Evolutionary conservation across 192 early-diverging fungal species (phyloP).

Genomic region (Phlyctochytrium planicorne): DNA sequence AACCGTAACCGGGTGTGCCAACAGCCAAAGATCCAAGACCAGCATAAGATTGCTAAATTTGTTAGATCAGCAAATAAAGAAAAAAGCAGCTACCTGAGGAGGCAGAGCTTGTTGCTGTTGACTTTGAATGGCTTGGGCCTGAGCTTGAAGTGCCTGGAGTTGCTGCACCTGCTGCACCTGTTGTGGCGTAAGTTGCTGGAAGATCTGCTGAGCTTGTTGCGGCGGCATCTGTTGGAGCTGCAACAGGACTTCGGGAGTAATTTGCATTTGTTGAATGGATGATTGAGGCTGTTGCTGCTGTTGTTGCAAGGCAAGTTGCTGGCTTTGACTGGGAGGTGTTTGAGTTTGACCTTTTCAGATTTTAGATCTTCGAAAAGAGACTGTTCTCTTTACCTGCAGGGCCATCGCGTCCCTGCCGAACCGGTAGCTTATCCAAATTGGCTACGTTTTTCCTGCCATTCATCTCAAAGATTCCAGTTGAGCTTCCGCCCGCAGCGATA

Average conservation of each 20-base stretch:
- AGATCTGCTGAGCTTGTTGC: conserved; percentile 20
- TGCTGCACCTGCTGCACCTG: conserved; percentile 34
- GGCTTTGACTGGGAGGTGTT: conserved; percentile 34
- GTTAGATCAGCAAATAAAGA: neutral
- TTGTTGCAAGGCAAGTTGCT: conserved; percentile 42
- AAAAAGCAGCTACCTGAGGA: neutral
- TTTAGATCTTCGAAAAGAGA: neutral
- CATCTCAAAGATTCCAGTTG: conserved; percentile 23
- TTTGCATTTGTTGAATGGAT: conserved; percentile 25
- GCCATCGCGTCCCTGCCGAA: conserved; percentile 17
- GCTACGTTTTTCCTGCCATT: conserved; percentile 50
- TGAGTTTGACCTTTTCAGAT: conserved; percentile 16
- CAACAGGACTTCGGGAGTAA: conserved; percentile 32
- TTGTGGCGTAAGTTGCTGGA: conserved; percentile 39
- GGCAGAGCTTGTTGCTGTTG: conserved; percentile 11
- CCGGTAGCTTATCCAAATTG: conserved; percentile 34
- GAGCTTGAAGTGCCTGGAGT: conserved; percentile 10
- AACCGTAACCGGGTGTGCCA: neutral
- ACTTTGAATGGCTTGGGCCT: conserved; percentile 5
- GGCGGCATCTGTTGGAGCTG: conserved; percentile 19
- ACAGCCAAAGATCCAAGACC: neutral
- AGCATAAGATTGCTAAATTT: neutral
- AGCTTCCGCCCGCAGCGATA: conserved; percentile 42
- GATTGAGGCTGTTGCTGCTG: conserved; percentile 30
- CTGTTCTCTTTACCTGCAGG: neutral